phyloP scores from a whole-genome alignment of 2,329 filamentous ascomycete genomes.

The Ophiosphaerella korrae region DNA sequence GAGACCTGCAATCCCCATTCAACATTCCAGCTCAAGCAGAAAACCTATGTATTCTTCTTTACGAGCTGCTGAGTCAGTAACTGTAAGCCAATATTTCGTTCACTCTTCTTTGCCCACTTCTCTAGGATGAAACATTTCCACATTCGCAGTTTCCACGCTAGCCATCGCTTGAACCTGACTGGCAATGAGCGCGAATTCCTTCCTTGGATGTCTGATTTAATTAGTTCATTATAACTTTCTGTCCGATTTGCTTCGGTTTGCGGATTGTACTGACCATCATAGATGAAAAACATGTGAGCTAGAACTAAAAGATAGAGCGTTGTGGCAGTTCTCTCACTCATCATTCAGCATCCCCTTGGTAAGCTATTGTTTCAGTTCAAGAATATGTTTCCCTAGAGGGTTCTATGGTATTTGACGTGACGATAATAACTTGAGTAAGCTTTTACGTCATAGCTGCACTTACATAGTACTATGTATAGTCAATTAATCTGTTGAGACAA shows the following conservation, averaged over 20 bases:
- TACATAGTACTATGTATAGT: no score
- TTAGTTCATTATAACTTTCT: constrained; percentile 2
- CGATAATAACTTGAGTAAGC: no score
- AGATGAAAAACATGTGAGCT: constrained; percentile 6
- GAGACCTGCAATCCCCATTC: no score
- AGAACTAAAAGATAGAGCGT: not conserved
- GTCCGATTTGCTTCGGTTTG: constrained; percentile 5
- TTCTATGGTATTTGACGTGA: no score
- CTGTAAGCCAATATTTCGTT: constrained; percentile 36
- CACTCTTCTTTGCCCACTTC: constrained; percentile 20
- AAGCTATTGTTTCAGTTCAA: no score
- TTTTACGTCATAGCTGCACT: no score
- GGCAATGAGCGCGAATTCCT: constrained; percentile 69
- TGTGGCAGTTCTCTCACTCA: no score
- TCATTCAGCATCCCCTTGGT: no score
- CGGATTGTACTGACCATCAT: constrained; percentile 17
- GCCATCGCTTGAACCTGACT: constrained; percentile 68
- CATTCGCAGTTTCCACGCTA: constrained; percentile 92
- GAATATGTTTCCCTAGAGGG: no score
- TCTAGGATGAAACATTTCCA: constrained; percentile 74
- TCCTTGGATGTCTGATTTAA: constrained; percentile 76
- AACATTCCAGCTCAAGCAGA: no score
- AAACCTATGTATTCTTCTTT: no score
- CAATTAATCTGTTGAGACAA: no score
- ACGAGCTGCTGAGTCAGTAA: not conserved